Base-by-base conservation (phyloP, 768 basidiomycete genomes). In the Neoboletus brunneissimus region DNA sequence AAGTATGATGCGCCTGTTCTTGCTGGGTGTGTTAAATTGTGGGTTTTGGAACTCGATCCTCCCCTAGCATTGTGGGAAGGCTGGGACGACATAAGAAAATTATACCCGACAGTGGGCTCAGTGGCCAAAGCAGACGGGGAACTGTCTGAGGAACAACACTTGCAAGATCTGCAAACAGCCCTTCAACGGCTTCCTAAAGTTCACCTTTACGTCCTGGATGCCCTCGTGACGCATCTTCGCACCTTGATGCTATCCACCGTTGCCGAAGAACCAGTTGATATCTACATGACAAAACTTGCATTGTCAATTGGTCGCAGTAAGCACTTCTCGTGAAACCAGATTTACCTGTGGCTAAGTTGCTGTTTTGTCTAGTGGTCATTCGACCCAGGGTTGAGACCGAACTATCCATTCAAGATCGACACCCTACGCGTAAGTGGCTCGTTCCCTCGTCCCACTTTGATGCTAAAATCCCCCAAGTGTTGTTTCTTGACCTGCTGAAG, bases 31-130 rank as follows among this genome's bases (percentile, higher is more conserved):
- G 73, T 95, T 66, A 98, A 95, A 73, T 75, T 98, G 15, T 98
- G 93, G 91, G 68, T 87, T 23, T 77, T 97, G n/a, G 95, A 98
- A 70, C 81, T 98, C 27, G 86, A 93, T 66, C 91, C 92, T 9
- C 94, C 96, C 27, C 70, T 97, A 12, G 81, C 84, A 18, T 75
- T 89, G 46, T 96, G 87, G 79, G 92, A 95, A 64, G 85, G 88
- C 44, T 98, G 94, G 90, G 93, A 95, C 42, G 94, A 97, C 31
- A 78, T 95, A 58, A 82, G 91, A 53, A 87, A 84, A 59, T 61
- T 97, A n/a, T 98, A 97, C 65, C 93, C 92, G 6, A 80, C 76
- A 73, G 82, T 90, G 52, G 86, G 88, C 25, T 80, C 83, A 11
- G 67, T 79, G 25, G 68, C 68, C 1, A 83, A 81, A 62, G 63